Percentiles rank a stretch among this genome's conserved stretches.
phyloP scores from a whole-genome alignment of 192 early-diverging fungal species.

The Irineochytrium annulatum region DNA sequence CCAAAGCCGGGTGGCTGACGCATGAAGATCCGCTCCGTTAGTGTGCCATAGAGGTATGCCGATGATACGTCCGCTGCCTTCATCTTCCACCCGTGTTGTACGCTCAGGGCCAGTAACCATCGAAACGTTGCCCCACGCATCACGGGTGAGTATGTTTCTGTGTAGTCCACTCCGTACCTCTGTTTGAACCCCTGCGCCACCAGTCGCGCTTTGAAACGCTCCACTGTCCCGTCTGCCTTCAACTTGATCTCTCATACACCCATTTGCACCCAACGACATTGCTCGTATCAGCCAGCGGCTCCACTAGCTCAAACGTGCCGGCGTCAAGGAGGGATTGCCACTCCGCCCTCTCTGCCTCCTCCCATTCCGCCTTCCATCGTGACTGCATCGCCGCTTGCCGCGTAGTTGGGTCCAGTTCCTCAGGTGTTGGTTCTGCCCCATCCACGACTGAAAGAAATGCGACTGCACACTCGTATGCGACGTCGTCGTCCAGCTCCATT shows the following conservation, averaged over 20 bases:
- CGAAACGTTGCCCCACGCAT: slow-evolving; percentile 6
- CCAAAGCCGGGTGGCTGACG: neutral
- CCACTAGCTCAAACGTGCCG: neutral
- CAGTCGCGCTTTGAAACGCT: slow-evolving; percentile 29
- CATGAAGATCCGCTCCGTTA: slow-evolving; percentile 10
- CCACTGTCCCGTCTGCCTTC: slow-evolving; percentile 7
- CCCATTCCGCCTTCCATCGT: neutral
- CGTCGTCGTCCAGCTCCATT: neutral
- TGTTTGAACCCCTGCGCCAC: slow-evolving; percentile 33
- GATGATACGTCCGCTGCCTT: neutral
- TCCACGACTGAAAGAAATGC: too few relatives aligned
- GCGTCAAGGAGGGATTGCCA: neutral
- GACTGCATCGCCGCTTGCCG: neutral
- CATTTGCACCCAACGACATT: slow-evolving; percentile 15
- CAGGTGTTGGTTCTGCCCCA: too few relatives aligned
- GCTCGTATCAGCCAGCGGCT: neutral
- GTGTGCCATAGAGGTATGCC: slow-evolving; percentile 9
- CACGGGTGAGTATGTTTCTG: slow-evolving; percentile 30
- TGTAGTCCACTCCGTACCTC: slow-evolving; percentile 30
- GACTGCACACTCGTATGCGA: too few relatives aligned
- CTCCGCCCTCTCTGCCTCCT: neutral
- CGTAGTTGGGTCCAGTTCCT: neutral
- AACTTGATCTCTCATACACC: slow-evolving; percentile 22
- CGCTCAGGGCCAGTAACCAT: slow-evolving; percentile 8
- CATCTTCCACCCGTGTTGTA: neutral